Evolutionary conservation across 768 basidiomycete genomes (phyloP).

Genomic region (Serendipita indica): DNA sequence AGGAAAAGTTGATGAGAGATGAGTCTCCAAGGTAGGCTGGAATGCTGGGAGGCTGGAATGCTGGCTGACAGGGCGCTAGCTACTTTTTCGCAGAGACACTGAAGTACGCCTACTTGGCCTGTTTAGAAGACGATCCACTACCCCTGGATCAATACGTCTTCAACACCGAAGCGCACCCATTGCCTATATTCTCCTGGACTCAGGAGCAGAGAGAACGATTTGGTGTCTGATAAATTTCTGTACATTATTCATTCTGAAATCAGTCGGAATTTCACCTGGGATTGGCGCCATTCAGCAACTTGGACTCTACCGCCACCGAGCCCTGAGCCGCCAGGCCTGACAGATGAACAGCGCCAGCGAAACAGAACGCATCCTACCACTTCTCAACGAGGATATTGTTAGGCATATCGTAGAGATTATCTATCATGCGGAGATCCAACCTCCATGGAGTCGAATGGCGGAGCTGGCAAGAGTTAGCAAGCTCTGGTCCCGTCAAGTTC

Average conservation of each 20-base stretch:
- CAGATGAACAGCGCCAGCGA: too few species aligned
- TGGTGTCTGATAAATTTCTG: conserved; percentile 20
- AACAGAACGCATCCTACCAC: background rate
- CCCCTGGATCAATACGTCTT: conserved; percentile 32
- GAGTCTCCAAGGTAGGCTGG: background rate
- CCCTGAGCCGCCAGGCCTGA: background rate
- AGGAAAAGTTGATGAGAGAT: background rate
- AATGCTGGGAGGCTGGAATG: background rate
- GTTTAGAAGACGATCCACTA: conserved; percentile 45
- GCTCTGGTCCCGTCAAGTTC: background rate
- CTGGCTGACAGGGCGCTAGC: conserved; percentile 18
- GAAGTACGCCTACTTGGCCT: conserved; percentile 60
- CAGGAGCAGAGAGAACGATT: conserved; percentile 33
- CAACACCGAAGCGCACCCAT: conserved; percentile 55
- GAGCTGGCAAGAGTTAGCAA: background rate
- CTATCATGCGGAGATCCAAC: background rate
- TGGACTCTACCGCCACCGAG: background rate
- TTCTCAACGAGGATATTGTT: background rate
- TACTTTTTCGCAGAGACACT: conserved; percentile 47
- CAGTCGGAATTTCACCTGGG: background rate
- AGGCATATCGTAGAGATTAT: background rate
- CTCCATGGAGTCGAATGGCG: background rate
- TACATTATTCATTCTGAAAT: background rate
- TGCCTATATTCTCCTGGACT: conserved; percentile 56
- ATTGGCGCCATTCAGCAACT: background rate